Evolutionary conservation across 495 filamentous ascomycete genomes (phyloP).

Genomic region (Penicillium pancosmium): DNA sequence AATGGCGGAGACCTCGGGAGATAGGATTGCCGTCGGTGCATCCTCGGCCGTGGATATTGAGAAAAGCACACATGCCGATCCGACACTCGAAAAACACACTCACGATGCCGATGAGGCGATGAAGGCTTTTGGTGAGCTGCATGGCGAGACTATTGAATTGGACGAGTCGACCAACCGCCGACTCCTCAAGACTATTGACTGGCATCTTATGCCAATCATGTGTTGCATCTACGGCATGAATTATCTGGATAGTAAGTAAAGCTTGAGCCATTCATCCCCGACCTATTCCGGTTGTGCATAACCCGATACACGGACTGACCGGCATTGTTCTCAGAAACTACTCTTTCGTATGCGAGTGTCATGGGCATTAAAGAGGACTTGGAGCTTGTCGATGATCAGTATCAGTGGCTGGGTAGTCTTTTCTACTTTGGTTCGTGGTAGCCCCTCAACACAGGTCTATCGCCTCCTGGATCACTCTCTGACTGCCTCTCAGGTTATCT

Average conservation of each 20-base stretch:
- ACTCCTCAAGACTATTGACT: conserved; percentile 60
- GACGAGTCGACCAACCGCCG: conserved; percentile 58
- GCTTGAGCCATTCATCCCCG: background rate
- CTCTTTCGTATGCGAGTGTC: conserved; percentile 63
- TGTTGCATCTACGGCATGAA: conserved; percentile 67
- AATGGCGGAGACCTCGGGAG: conserved; percentile 25
- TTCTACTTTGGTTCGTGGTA: conserved; percentile 60
- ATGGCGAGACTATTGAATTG: conserved; percentile 53
- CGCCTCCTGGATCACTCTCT: background rate
- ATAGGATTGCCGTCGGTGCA: conserved; percentile 19
- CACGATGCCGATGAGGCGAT: conserved; percentile 64
- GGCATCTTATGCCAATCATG: conserved; percentile 64
- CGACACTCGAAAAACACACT: conserved; percentile 51
- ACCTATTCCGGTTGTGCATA: background rate
- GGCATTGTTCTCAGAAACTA: conserved; percentile 47
- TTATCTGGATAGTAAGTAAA: conserved; percentile 58
- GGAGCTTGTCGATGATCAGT: conserved; percentile 42
- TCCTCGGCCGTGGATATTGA: conserved; percentile 32
- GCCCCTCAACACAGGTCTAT: background rate
- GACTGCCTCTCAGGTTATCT: conserved; percentile 51
- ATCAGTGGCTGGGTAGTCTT: conserved; percentile 58
- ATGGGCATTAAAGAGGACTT: conserved; percentile 62
- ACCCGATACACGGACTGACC: background rate
- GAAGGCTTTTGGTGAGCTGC: conserved; percentile 53
- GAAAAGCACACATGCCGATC: conserved; percentile 29